Evolutionary conservation across 1,139 yeast genomes (phyloP).

Genomic region (Pichia sp.): DNA sequence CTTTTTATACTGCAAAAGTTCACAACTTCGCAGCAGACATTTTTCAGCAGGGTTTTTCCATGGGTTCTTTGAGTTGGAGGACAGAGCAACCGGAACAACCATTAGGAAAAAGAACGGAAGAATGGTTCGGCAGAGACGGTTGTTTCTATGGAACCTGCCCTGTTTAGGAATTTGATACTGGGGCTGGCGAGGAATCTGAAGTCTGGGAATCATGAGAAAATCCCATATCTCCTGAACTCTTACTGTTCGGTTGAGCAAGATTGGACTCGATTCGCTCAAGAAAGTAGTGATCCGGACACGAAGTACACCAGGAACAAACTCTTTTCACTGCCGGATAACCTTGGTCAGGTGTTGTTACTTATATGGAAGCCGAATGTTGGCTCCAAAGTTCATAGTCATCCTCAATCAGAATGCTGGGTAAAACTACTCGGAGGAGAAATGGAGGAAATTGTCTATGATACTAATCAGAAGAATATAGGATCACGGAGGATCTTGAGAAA

Average conservation of each 20-base stretch:
- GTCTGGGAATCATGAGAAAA: neutral
- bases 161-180: neutral
- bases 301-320: constrained; percentile 57
- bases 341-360: constrained; percentile 62
- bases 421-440: constrained; percentile 61
- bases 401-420: constrained; percentile 68
- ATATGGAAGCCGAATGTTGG: constrained; percentile 73
- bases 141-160: neutral
- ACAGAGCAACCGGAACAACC: no score
- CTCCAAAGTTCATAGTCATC: constrained; percentile 72
- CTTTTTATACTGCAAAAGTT: neutral
- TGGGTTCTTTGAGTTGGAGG: neutral
- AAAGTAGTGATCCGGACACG: constrained; percentile 40
- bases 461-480: constrained; percentile 39
- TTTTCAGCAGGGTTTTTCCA: neutral
- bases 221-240: constrained; percentile 23
- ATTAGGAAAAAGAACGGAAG: neutral
- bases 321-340: constrained; percentile 31
- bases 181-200: neutral
- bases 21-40: neutral
- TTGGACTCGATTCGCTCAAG: constrained; percentile 58
- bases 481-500: constrained; percentile 34
- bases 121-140: neutral
- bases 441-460: constrained; percentile 49
- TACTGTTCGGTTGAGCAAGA: constrained; percentile 49